Base-by-base conservation (phyloP, 371 early-diverging fungal species). In the Mortierella sp. region DNA sequence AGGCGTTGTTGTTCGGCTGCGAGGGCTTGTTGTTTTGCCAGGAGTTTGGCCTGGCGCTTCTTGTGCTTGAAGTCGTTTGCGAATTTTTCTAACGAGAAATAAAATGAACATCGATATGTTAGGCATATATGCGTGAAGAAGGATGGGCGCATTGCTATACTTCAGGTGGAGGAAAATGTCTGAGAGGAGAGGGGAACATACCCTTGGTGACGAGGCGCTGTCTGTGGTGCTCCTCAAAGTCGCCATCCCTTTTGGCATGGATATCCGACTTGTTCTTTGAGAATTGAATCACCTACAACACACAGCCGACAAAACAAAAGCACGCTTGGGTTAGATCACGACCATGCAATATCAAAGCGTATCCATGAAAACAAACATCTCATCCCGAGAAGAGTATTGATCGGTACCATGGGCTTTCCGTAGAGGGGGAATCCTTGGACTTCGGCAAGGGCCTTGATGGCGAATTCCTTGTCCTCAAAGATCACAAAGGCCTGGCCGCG, bases 401-500 rank as follows among this genome's bases (percentile, higher is more conserved):
- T 22, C 26, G 43, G 45, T 85, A 96, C 96, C 92, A 99, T 91
- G 0, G 95, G 92, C 40, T 93, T 93, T 39, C 93, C 94, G 68
- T 94, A 96, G 52, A 98, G 86, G 1, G 91, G 88, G 73, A 95
- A 95, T 19, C 95, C 94, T 77, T 97, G 96, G 31, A 97, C 86
- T 65, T 94, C 93, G 70, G 96, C 88, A 64, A 97, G 87, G 3
- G 98, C 97, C n/a, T 93, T 93, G 19, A 92, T 89, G 1, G 99
- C 96, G 26, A 91, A 86, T 6, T 95, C 87, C 47, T 95, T 87
- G 68, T 96, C 93, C 61, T 88, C 87, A 84, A 95, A 98, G 39
- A 94, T 96, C 40, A 99, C 87, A 85, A 97, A 98, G 1, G 99
- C 99, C 86, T 99, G 99, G n/a, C 98, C 98, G 24, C 98, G 94